Evolutionary conservation across 2,329 filamentous ascomycete genomes (phyloP).

Genomic region (Cadophora sp.): DNA sequence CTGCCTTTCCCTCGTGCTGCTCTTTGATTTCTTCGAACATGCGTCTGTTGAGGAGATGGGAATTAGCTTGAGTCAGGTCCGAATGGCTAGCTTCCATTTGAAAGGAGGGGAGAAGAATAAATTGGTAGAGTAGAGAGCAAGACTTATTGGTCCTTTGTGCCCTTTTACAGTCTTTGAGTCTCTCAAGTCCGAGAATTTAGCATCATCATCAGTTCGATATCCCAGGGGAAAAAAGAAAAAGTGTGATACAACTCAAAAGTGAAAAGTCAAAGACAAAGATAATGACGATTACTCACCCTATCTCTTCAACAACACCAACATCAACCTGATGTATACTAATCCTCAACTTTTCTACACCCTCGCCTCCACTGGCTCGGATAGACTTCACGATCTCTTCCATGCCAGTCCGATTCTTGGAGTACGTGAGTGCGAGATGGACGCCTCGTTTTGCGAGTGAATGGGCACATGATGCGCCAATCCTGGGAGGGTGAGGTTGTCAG

Average conservation of each 20-base stretch:
- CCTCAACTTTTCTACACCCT: conserved; percentile 42
- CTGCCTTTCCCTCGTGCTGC: conserved; percentile 57
- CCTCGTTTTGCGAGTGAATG: conserved; percentile 58
- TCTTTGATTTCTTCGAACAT: conserved; percentile 61
- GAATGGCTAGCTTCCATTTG: too few relatives aligned
- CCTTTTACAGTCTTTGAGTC: too few relatives aligned
- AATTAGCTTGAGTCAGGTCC: not conserved
- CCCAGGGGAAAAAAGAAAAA: too few relatives aligned
- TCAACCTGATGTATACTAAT: conserved; percentile 65
- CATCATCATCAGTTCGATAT: too few relatives aligned
- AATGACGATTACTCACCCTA: too few relatives aligned
- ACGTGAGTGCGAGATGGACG: conserved; percentile 64
- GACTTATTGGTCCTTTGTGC: too few relatives aligned
- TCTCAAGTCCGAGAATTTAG: too few relatives aligned
- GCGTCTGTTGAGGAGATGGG: conserved; percentile 20
- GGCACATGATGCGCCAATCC: conserved; percentile 67
- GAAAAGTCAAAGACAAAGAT: too few relatives aligned
- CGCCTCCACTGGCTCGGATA: conserved; percentile 42
- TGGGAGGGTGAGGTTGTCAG: conserved; percentile 41
- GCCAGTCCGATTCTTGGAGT: conserved; percentile 54
- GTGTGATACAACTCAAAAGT: too few relatives aligned
- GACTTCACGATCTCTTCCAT: conserved; percentile 53
- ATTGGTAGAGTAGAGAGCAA: too few relatives aligned
- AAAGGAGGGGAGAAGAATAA: too few relatives aligned
- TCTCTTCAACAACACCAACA: conserved; percentile 58